Conservation (phyloP, 1,284 basidiomycete species). For the Sanguinoderma infundibulare region DNA sequence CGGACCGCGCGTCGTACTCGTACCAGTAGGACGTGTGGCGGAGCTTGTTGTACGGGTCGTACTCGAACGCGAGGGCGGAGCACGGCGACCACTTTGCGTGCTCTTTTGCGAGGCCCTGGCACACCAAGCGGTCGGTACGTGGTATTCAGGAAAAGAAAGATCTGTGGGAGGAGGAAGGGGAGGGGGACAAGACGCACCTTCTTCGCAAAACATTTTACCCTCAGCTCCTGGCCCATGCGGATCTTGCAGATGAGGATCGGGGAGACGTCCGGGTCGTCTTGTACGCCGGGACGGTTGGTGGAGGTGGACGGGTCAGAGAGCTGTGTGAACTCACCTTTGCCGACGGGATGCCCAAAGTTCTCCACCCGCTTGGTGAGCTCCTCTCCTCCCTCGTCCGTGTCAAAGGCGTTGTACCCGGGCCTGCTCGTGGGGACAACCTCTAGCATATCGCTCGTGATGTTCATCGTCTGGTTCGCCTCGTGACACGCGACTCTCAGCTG, state of each 20-base stretch:
- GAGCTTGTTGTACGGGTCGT: conserved; percentile 97
- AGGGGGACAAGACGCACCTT: conserved; percentile 63
- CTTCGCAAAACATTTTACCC: conserved; percentile 87
- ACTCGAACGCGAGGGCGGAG: conserved; percentile 95
- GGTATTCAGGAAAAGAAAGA: too few species aligned
- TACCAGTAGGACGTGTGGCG: conserved; percentile 97
- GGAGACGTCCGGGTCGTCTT: conserved; percentile 62
- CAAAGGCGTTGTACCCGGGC: conserved; percentile 30
- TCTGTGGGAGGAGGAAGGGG: not conserved
- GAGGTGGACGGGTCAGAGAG: not conserved
- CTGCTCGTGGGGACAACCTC: conserved; percentile 52
- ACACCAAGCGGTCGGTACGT: too few species aligned
- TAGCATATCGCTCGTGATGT: conserved; percentile 82
- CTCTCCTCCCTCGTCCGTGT: conserved; percentile 59
- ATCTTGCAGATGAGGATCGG: conserved; percentile 93
- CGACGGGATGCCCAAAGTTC: conserved; percentile 86
- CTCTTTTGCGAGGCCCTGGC: conserved; percentile 94
- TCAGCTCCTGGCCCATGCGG: conserved; percentile 92
- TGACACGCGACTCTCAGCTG: conserved; percentile 75
- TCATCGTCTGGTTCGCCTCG: conserved; percentile 67
- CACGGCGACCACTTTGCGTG: conserved; percentile 99
- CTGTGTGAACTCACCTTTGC: conserved; percentile 67
- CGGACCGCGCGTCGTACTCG: conserved; percentile 77
- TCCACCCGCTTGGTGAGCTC: conserved; percentile 75
- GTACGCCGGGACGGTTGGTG: not conserved